Evolutionary conservation across 176 grass and related monocot species (phyloP).

Genomic region (Carex pumila): DNA sequence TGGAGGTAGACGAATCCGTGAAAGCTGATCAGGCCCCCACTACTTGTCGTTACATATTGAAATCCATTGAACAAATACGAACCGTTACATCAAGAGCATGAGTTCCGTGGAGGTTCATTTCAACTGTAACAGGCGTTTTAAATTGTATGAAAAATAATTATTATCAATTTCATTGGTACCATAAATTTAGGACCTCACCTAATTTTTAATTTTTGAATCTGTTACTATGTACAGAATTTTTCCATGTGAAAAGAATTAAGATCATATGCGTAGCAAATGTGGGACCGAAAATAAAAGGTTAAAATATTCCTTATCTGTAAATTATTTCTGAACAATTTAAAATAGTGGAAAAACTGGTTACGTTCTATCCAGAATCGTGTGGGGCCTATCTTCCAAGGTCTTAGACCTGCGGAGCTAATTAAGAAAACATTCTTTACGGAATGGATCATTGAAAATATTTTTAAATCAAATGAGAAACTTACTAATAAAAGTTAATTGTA

Average conservation of each 20-base stretch:
- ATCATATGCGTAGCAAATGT: neutral
- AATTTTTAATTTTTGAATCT: neutral
- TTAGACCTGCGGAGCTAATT: neutral
- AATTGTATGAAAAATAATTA: neutral
- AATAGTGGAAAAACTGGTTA: neutral
- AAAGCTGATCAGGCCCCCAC: neutral
- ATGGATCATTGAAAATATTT: too few relatives aligned
- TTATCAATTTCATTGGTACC: neutral
- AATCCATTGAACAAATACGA: neutral
- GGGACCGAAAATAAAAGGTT: neutral
- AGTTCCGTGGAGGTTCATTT: too few relatives aligned
- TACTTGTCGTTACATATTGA: neutral
- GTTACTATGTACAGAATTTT: neutral
- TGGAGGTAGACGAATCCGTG: too few relatives aligned
- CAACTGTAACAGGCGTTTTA: neutral
- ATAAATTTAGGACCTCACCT: neutral
- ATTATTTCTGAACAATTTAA: neutral
- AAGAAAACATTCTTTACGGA: too few relatives aligned
- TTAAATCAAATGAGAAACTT: too few relatives aligned
- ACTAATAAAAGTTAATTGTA: too few relatives aligned
- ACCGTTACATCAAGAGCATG: neutral
- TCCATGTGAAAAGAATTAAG: neutral
- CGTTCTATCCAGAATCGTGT: neutral
- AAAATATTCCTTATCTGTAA: neutral
- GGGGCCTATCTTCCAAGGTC: neutral